Evolutionary conservation across 768 basidiomycete species (phyloP).

Genomic region (Boletales sp.): DNA sequence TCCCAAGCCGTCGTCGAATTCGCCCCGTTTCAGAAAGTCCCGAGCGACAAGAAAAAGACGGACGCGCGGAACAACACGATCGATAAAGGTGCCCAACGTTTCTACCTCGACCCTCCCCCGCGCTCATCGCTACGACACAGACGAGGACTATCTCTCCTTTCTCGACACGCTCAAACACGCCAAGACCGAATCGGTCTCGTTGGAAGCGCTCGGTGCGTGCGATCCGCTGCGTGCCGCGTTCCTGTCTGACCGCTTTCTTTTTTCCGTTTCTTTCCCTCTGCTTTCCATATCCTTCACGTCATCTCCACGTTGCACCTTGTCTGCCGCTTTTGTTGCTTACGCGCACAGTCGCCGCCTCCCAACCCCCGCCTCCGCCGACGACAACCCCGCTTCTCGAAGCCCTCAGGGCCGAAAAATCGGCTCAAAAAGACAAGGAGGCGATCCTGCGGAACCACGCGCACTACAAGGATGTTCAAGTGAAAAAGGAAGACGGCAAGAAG

Average conservation of each 20-base stretch:
- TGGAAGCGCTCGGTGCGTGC: conserved; percentile 56
- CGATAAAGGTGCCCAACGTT: conserved; percentile 45
- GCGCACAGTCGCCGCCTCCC: conserved; percentile 52
- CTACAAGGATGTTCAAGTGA: conserved; percentile 49
- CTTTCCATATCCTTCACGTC: no score
- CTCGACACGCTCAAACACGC: conserved; percentile 62
- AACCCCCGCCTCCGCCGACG: conserved; percentile 60
- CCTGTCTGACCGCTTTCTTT: no score
- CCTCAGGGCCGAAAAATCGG: conserved; percentile 71
- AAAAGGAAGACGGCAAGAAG: conserved; percentile 41
- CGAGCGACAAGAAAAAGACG: conserved; percentile 66
- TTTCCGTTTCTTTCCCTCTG: no score
- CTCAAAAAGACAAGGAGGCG: conserved; percentile 68
- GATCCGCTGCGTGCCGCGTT: no score
- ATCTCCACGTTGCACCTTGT: no score
- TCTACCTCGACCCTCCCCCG: not conserved
- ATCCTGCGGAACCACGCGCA: conserved; percentile 71
- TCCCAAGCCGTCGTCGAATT: conserved; percentile 90
- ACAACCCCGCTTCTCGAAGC: conserved; percentile 92
- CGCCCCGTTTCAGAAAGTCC: conserved; percentile 87
- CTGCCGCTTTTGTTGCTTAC: not conserved
- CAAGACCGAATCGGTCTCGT: conserved; percentile 55
- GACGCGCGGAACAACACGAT: conserved; percentile 86
- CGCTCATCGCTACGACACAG: conserved; percentile 33
- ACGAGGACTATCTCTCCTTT: conserved; percentile 83